A percentile compares a stretch with the other conserved stretches of the same genome.
phyloP scores from a whole-genome alignment of 2,329 filamentous ascomycete genomes.

The Coleophoma eucalyptorum region DNA sequence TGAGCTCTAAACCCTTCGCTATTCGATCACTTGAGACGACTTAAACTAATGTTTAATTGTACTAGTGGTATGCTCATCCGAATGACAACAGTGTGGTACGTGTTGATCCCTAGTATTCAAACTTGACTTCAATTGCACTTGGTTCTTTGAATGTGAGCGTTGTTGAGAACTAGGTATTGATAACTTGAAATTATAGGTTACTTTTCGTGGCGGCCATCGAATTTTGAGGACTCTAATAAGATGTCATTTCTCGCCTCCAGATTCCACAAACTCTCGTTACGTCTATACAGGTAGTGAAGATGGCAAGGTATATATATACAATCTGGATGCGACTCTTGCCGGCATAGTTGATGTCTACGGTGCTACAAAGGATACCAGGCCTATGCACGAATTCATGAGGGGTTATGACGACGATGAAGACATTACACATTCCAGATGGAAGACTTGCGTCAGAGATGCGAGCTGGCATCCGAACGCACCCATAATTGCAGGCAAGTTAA shows the following conservation, averaged over 20 bases:
- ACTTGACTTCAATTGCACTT: too few relatives aligned
- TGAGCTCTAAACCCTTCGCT: too few relatives aligned
- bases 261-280: slow-evolving; percentile 83
- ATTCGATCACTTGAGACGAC: too few relatives aligned
- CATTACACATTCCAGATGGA: slow-evolving; percentile 39
- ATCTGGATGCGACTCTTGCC: slow-evolving; percentile 83
- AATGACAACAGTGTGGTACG: too few relatives aligned
- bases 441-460: slow-evolving; percentile 67
- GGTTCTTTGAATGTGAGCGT: too few relatives aligned
- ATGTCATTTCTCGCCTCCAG: slow-evolving; percentile 89
- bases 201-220: slow-evolving; percentile 86
- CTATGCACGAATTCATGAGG: slow-evolving; percentile 24
- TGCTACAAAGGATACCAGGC: slow-evolving; percentile 62
- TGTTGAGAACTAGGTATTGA: too few relatives aligned
- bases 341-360: slow-evolving; percentile 72
- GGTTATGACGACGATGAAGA: slow-evolving; percentile 21
- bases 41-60: too few relatives aligned
- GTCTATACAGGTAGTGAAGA: slow-evolving; percentile 91
- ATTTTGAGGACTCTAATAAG: slow-evolving; percentile 88
- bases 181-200: slow-evolving; percentile 63
- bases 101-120: too few relatives aligned
- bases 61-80: too few relatives aligned
- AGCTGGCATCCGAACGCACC: slow-evolving; percentile 70
- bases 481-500: slow-evolving; percentile 43
- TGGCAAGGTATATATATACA: slow-evolving; percentile 88